Evolutionary conservation across 2,329 filamentous ascomycete species (phyloP).

Genomic region (Colletotrichum tropicale): DNA sequence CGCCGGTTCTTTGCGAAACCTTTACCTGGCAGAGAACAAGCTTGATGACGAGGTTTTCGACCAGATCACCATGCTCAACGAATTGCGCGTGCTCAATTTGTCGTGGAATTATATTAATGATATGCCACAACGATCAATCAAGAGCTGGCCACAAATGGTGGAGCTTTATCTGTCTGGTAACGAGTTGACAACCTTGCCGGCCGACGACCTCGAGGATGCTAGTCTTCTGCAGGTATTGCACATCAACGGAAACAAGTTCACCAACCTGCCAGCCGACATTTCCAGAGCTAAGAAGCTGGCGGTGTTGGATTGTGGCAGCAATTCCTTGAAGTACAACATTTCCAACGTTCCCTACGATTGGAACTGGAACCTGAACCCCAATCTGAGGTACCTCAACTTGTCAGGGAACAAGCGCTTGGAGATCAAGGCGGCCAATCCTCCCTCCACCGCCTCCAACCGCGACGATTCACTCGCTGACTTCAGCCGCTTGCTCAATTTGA

Average conservation of each 20-base stretch:
- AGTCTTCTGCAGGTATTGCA: conserved; percentile 88
- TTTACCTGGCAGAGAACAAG: conserved; percentile 92
- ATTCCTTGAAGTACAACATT: conserved; percentile 96
- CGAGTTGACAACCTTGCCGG: conserved; percentile 86
- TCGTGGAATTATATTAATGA: conserved; percentile 96
- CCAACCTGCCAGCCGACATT: conserved; percentile 92
- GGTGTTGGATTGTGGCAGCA: conserved; percentile 93
- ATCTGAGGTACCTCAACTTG: conserved; percentile 92
- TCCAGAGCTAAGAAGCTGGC: conserved; percentile 92
- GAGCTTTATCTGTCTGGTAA: conserved; percentile 97
- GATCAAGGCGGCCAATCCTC: conserved; percentile 73
- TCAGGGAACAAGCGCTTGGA: conserved; percentile 96
- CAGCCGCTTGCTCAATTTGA: conserved; percentile 79
- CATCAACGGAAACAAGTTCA: conserved; percentile 98
- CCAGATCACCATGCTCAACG: conserved; percentile 80
- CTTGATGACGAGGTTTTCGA: conserved; percentile 96
- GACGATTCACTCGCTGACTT: conserved; percentile 87
- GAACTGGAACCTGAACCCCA: conserved; percentile 99
- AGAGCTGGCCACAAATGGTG: conserved; percentile 86
- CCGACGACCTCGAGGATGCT: conserved; percentile 91
- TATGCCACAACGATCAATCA: conserved; percentile 86
- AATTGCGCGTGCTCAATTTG: conserved; percentile 87
- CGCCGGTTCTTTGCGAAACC: conserved; percentile 79
- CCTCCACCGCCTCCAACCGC: conserved; percentile 58
- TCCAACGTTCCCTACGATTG: conserved; percentile 99